Percentiles rank a stretch among this genome's conserved stretches.
Conservation (phyloP, 768 basidiomycete species). For the Boletus rubescentipes region DNA sequence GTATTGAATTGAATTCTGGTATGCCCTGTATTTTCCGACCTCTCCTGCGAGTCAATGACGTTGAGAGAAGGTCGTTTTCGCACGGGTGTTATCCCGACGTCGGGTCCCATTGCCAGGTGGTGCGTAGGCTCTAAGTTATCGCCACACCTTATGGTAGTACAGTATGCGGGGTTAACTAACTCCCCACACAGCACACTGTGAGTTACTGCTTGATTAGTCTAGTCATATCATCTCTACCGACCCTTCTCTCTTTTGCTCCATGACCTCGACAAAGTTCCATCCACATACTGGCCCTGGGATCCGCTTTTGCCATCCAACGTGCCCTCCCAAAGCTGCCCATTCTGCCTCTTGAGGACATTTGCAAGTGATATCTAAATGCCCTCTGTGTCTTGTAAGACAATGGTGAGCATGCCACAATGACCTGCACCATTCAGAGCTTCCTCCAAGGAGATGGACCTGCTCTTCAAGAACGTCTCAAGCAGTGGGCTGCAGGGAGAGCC, state of each 20-base stretch:
- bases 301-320: slow-evolving; percentile 60
- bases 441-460: slow-evolving; percentile 66
- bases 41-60: too few relatives aligned
- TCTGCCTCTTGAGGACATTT: slow-evolving; percentile 85
- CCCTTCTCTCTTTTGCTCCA: not conserved
- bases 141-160: too few relatives aligned
- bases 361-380: slow-evolving; percentile 74
- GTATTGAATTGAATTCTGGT: too few relatives aligned
- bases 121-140: too few relatives aligned
- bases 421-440: slow-evolving; percentile 75
- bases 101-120: too few relatives aligned
- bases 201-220: not conserved
- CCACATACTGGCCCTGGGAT: slow-evolving; percentile 7
- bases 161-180: too few relatives aligned
- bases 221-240: not conserved
- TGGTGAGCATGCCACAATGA: slow-evolving; percentile 74
- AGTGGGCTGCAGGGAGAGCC: slow-evolving; percentile 70
- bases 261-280: slow-evolving; percentile 13
- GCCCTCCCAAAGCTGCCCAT: slow-evolving; percentile 90
- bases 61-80: too few relatives aligned
- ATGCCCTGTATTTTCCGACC: too few relatives aligned
- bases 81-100: too few relatives aligned
- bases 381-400: slow-evolving; percentile 82
- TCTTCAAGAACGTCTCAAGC: slow-evolving; percentile 74
- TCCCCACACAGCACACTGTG: not conserved